Base-by-base conservation (phyloP, 2,329 filamentous ascomycete genomes). In the Penicillium vulpinum region DNA sequence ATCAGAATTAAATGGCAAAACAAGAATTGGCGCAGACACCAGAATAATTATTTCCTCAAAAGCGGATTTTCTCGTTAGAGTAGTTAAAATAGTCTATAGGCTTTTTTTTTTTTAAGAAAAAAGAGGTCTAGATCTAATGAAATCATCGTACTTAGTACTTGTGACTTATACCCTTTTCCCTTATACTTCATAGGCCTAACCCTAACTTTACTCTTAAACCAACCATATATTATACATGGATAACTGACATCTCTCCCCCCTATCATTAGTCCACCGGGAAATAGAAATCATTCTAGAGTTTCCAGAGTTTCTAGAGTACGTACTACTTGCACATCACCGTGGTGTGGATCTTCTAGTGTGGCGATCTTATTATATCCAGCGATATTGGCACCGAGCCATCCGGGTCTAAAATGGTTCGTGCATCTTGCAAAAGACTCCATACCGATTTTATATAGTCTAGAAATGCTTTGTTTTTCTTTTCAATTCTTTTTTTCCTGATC, bases 291-390 rank as follows among this genome's bases (percentile, higher is more conserved):
- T 33, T 56, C 47, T 47, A 53, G 38, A 51, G 18, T 38, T 18
- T 38, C 35, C 2, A 35, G 31, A 16, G 31, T 16, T 48, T 22
- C 26, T 35, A 36, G 35, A 52, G 51, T 48, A 61, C 56, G 59
- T 61, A 59, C 55, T 46, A 54, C 47, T 33, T 44, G 59, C 45
- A 48, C 50, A 57, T 55, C 54, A 56, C 31, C 18, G 39, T 38
- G 39, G 16, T 24, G 56, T 60, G 59, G 59, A 51, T 58, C 59
- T n/a, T n/a, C n/a, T n/a, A n/a, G n/a, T n/a, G 59, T 62, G 59
- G 59, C 59, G 45, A 60, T 59, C 51, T 38, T 48, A 22, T 49
- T 51, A 16, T 50, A 13, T 22, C 26, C 28, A 54, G 26, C 18
- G 8, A 8, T 5, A 50, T 26, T 28, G 16, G 9, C n/a, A 28